A percentile compares a stretch with the other conserved stretches of the same genome.
Evolutionary conservation across 2,329 filamentous ascomycete species (phyloP).

Genomic region (Xylaria sp.): DNA sequence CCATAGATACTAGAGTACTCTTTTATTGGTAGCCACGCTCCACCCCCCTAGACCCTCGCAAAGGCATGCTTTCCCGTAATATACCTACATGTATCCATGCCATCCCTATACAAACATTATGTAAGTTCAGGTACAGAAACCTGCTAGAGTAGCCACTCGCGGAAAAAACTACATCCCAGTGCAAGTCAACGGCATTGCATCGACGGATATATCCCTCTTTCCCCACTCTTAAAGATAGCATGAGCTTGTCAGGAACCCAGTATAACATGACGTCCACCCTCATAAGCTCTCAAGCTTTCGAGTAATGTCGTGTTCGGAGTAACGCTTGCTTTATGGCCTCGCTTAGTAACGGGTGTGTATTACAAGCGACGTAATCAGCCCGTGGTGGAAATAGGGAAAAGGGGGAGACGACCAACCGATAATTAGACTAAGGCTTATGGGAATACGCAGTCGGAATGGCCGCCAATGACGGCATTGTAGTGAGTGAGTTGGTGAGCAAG

Average conservation of each 20-base stretch:
- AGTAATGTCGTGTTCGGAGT: not conserved
- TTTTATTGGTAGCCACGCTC: not conserved
- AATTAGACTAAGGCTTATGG: not conserved
- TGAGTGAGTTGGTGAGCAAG: too few species aligned
- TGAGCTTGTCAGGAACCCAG: not conserved
- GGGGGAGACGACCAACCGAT: too few species aligned
- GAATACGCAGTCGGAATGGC: not conserved
- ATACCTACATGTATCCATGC: not conserved
- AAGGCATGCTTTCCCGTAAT: too few species aligned
- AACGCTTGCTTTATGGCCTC: not conserved
- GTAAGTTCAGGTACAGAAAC: not conserved
- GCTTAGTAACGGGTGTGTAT: not conserved
- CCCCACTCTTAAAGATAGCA: not conserved
- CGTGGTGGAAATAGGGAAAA: too few species aligned
- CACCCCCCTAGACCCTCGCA: not conserved
- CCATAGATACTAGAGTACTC: too few species aligned
- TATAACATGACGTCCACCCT: not conserved
- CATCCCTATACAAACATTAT: not conserved
- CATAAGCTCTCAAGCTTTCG: not conserved
- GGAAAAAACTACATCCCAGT: not conserved
- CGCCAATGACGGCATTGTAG: too few species aligned
- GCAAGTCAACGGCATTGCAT: not conserved
- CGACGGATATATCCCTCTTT: not conserved
- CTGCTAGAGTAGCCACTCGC: too few species aligned
- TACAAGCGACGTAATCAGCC: not conserved